Base-by-base conservation (phyloP, 129 eudicot species). In the Escallonia rubra region DNA sequence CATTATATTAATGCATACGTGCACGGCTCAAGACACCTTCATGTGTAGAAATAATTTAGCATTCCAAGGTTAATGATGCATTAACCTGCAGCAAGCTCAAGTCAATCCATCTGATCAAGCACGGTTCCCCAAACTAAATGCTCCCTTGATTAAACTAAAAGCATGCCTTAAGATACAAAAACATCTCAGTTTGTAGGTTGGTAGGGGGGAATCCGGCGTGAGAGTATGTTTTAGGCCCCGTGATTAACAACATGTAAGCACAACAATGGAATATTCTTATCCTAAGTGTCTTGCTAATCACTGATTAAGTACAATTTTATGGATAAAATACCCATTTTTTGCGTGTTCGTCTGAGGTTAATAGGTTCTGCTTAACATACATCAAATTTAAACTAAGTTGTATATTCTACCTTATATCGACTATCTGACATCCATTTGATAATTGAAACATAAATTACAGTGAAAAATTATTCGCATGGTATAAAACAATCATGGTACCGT, bases 1-100 rank as follows among this genome's bases (percentile, higher is more conserved):
- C 61, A 58, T 42, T 81, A 40, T 52, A 63, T 47, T 63, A 67
- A 4, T 23, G 3, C 34, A 13, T 46, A 11, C 7, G 73, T 70
- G 45, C 82, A 72, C 63, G 80, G 93, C 93, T 86, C 93, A 81
- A 86, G 80, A 61, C 67, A 74, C 74, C 67, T 58, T 61, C 57
- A 69, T 66, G 63, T 57, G 15, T 63, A 65, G 10, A 38, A 61
- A 63, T 67, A 62, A 57, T 68, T 58, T 58, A 68, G 40, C 54
- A 41, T 14, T 57, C 69, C 67, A 51, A 58, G 40, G 38, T 41
- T 40, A 8, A 41, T 16, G 11, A 52, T 46, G 66, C 16, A 51
- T 34, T 49, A 69, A 63, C 66, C 61, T 72, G 69, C 59, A 57
- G 58, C 54, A 49, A 78, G 41, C 64, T 59, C 34, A 44, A 38